Base-by-base conservation (phyloP, 306 rosid species). In the Gastrolobium villosum region DNA sequence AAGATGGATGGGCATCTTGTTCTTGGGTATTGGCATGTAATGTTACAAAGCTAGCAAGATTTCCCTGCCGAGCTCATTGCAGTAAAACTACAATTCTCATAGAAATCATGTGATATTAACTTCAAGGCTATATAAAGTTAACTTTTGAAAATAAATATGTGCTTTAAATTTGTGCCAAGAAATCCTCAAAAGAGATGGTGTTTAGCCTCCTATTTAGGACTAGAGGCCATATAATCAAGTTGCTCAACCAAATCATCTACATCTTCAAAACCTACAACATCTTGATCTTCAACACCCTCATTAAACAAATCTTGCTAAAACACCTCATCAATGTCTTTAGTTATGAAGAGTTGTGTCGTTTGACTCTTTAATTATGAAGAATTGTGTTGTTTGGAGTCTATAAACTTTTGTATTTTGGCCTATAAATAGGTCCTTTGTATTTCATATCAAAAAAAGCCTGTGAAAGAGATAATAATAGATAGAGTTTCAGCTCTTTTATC, bases 271-370 rank as follows among this genome's bases (percentile, higher is more conserved):
- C 79, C 81, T 2, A 60, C 7, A 2, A 68, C n/a, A 57, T 71
- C 75, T 66, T 84, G 37, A 57, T 74, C 81, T 50, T 71, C 81
- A 74, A 66, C 40, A 41, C 39, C 71, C 26, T 87, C 89, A 56
- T 83, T 45, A 26, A 92, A 82, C 81, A 90, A 79, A 15, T 83
- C 84, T 81, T 84, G 55, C 97, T 93, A 92, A 74, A 88, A 86
- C 13, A 81, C 76, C 5, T 83, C 84, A 52, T 79, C 87, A 72
- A 77, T 70, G 7, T 76, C 79, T 79, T 67, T 79, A 53, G n/a
- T n/a, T n/a, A n/a, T n/a, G n/a, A n/a, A n/a, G n/a, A n/a, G n/a
- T n/a, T n/a, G n/a, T n/a, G n/a, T n/a, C n/a, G n/a, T n/a, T n/a
- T n/a, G n/a, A n/a, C n/a, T n/a, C n/a, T n/a, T n/a, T n/a, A n/a